Base-by-base conservation (phyloP, 2,329 filamentous ascomycete species). In the Cladosporium oxysporum region DNA sequence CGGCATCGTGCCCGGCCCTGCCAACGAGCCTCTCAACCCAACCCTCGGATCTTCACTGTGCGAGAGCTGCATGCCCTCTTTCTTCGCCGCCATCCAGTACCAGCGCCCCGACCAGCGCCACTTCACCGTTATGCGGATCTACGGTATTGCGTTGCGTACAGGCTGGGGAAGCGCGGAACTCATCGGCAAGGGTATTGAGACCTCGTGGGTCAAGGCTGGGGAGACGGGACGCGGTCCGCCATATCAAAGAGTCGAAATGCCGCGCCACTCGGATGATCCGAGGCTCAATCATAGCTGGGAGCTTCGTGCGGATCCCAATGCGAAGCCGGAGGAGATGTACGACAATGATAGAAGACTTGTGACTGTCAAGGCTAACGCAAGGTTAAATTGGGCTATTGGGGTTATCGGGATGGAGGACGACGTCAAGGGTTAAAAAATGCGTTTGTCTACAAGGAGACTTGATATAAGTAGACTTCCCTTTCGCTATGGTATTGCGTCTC, bases 161-260 rank as follows among this genome's bases (percentile, higher is more conserved):
- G 95, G 95, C 0, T 97, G 92, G 91, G 90, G 92, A 72, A 92
- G 90, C 1, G 91, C 92, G 1, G 85, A 87, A 37, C 87, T 93
- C 49, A 94, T 97, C 69, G 92, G 92, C 0, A 84, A 87, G 58
- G 93, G 92, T 1, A 96, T 92, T 76, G 93, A 98, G 77, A 89
- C 88, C 2, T 85, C 88, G 0, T 99, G 95, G 95, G 84, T 86
- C 66, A 91, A 89, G 74, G 88, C 90, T 0, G 90, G 87, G 3
- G 85, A 89, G 68, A 82, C 90, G 71, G 91, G 91, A 0, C 85
- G 87, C 57, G 94, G 93, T 0, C 92, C 93, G 4, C 88, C 88
- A 0, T 97, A 96, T 75, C 77, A 80, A 59, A 81, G 85, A 11
- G 69, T 74, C 29, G 71, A 74, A 18, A 55, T 74, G 37, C 66